Conservation (phyloP, 2,329 filamentous ascomycete species). For the Passalora sequoiae region DNA sequence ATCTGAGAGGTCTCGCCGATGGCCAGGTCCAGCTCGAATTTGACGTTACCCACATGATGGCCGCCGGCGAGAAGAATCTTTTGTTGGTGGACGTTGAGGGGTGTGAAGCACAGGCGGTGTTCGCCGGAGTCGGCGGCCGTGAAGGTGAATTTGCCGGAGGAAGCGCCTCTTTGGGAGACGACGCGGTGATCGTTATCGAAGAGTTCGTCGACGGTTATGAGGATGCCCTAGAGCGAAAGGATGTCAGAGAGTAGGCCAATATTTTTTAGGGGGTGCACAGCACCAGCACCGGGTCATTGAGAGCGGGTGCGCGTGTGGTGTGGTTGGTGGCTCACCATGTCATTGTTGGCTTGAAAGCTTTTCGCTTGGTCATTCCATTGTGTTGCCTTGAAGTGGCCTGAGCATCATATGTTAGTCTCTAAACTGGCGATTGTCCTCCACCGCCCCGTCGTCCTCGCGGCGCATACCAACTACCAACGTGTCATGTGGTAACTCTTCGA, state of each 20-base stretch:
- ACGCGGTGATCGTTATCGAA: conserved; percentile 98
- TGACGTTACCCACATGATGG: conserved; percentile 68
- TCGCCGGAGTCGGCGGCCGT: conserved; percentile 89
- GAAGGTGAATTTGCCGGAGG: conserved; percentile 87
- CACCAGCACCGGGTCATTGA: too few species aligned
- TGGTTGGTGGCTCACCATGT: conserved; percentile 35
- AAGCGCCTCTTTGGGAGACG: conserved; percentile 73
- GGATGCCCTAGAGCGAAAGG: conserved; percentile 56
- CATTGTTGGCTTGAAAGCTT: conserved; percentile 66
- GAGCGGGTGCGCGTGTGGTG: too few species aligned
- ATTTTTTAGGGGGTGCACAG: too few species aligned
- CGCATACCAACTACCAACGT: conserved; percentile 79
- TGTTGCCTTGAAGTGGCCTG: conserved; percentile 78
- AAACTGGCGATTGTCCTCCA: not conserved
- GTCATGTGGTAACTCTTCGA: conserved; percentile 95
- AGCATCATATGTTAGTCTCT: not conserved
- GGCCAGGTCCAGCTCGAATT: conserved; percentile 79
- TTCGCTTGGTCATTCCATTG: conserved; percentile 69
- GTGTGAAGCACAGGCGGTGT: conserved; percentile 91
- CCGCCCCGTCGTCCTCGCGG: not conserved
- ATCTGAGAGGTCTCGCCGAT: conserved; percentile 94
- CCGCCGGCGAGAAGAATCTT: conserved; percentile 66
- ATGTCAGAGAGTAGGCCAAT: too few species aligned
- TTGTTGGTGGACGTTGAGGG: conserved; percentile 65
- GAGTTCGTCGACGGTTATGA: conserved; percentile 90